Base-by-base conservation (phyloP, 148 eudicot genomes). In the Chenopodium album region DNA sequence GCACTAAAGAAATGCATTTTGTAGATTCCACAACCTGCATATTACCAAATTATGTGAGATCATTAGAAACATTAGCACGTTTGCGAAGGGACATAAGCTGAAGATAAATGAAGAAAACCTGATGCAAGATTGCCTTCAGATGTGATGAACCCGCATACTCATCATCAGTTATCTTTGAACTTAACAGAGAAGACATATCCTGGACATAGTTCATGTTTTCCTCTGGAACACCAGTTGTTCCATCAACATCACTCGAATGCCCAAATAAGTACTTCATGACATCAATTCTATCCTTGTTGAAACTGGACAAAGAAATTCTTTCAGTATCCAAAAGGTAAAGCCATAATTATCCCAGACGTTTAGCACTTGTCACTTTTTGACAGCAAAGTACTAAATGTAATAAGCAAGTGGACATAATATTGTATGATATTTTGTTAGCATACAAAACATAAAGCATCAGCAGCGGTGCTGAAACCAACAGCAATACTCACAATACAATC, bases 201-300 rank as follows among this genome's bases (percentile, higher is more conserved):
- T 87, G 85, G 65, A 97, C 82, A 76, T 89, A 89, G 77, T 89
- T 90, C 56, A 88, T 83, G 87, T 86, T 90, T 84, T 89, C 95
- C 70, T 90, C 89, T 19, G 70, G 76, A 82, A 78, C 73, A 71
- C 63, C 87, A 87, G 85, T 86, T 74, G n/a, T 65, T 77, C 83
- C 85, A 86, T 71, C 88, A 17, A 41, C 48, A 76, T 79, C 92
- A 82, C 70, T 78, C 63, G 82, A 84, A 77, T 92, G 76, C 77
- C 98, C 97, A 82, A 94, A 94, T 13, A 94, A 79, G 84, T 84
- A 90, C 86, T 92, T 97, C 76, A 92, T 76, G 20, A 89, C 90
- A 82, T 82, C 89, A 80, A 92, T 86, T 82, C 87, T 92, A 64
- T 90, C 95, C 79, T 80, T 69, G 66, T 87, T 86, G 60, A 92